Conservation (phyloP, 1,284 basidiomycete genomes). For the Exobasidium rhododendri region DNA sequence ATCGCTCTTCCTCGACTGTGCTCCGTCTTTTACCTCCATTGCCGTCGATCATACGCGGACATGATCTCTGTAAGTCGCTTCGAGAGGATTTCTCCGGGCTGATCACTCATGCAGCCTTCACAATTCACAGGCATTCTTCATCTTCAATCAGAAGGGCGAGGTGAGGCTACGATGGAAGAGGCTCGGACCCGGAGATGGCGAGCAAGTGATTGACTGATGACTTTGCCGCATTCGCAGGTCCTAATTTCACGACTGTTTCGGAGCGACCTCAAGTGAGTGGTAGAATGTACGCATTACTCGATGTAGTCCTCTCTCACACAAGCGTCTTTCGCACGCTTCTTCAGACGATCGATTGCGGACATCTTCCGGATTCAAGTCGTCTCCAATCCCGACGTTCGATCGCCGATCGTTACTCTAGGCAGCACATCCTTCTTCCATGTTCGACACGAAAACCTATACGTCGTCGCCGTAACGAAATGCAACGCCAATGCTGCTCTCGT, state of each 20-base stretch:
- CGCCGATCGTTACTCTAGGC: conserved; percentile 94
- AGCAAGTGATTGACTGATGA: too few species aligned
- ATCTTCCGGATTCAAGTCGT: conserved; percentile 75
- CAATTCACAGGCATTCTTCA: conserved; percentile 83
- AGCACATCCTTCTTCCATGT: conserved; percentile 98
- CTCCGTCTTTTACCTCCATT: neutral
- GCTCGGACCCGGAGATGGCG: too few species aligned
- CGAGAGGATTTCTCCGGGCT: too few species aligned
- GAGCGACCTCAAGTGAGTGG: conserved; percentile 38
- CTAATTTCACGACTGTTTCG: conserved; percentile 52
- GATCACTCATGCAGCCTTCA: too few species aligned
- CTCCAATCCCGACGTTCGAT: conserved; percentile 90
- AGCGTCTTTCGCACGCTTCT: too few species aligned
- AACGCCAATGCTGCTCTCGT: conserved; percentile 97
- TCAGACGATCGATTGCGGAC: conserved; percentile 46
- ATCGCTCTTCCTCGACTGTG: neutral
- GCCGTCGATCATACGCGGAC: neutral
- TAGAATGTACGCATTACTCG: too few species aligned
- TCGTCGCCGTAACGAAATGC: conserved; percentile 89
- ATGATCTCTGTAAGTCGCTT: neutral
- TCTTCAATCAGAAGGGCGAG: conserved; percentile 97
- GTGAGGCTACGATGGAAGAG: too few species aligned
- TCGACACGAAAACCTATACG: conserved; percentile 86
- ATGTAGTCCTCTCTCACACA: too few species aligned
- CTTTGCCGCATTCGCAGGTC: too few species aligned